phyloP scores from a whole-genome alignment of 805 yeast genomes.

The Ogataea pini region DNA sequence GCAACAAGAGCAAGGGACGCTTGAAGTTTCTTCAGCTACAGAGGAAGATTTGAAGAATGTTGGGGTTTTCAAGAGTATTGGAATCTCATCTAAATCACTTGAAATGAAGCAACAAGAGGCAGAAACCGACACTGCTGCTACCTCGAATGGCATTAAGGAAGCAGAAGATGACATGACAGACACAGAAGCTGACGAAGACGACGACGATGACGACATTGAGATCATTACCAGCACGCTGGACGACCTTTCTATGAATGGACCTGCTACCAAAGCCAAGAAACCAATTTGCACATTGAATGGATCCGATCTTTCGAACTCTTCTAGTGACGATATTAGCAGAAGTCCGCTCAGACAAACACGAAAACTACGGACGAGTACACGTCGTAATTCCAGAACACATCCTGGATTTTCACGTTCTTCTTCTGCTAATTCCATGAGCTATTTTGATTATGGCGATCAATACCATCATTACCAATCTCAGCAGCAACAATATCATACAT shows the following conservation, averaged over 20 bases:
- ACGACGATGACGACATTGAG: constrained; percentile 15
- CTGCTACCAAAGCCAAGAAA: background rate
- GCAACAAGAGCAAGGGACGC: background rate
- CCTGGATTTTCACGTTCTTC: constrained; percentile 20
- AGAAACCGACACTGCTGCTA: background rate
- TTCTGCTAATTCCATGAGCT: constrained; percentile 17
- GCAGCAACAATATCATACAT: constrained; percentile 4
- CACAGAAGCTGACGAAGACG: constrained; percentile 8
- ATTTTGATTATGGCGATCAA: constrained; percentile 13
- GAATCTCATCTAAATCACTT: constrained; percentile 27
- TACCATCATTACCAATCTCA: background rate
- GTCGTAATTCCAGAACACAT: background rate
- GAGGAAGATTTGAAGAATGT: constrained; percentile 18
- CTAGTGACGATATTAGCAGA: constrained; percentile 1
- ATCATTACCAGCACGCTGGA: constrained; percentile 13
- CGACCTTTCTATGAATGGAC: constrained; percentile 2
- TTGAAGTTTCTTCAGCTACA: background rate
- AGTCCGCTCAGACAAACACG: background rate
- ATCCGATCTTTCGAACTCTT: constrained; percentile 8
- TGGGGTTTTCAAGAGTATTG: constrained; percentile 27
- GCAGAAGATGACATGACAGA: constrained; percentile 4
- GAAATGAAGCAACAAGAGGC: constrained; percentile 9
- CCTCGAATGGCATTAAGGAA: background rate
- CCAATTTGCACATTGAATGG: constrained; percentile 6
- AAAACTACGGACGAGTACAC: background rate